A percentile compares a stretch with the other conserved stretches of the same genome.
Conservation (phyloP, 1,284 basidiomycete genomes). For the Fomitopsis schrenkii region DNA sequence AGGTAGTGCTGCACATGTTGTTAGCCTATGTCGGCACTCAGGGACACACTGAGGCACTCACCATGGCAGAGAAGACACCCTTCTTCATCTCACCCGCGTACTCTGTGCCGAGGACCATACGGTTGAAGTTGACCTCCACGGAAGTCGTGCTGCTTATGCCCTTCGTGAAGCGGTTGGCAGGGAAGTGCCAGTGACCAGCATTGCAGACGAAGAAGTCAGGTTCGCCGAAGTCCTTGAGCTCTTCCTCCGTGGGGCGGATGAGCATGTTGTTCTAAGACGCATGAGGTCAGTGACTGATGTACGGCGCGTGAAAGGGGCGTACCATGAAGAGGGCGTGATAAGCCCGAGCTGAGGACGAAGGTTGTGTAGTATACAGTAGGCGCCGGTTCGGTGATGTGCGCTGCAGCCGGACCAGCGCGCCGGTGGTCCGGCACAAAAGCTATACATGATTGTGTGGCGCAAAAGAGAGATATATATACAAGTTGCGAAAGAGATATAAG, state of each 20-base stretch:
- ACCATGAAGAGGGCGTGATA: slow-evolving; percentile 99
- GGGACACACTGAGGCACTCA: slow-evolving; percentile 22
- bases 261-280: slow-evolving; percentile 90
- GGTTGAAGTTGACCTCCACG: slow-evolving; percentile 99
- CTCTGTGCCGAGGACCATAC: slow-evolving; percentile 99
- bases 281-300: slow-evolving; percentile 4
- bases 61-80: slow-evolving; percentile 99
- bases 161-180: slow-evolving; percentile 99
- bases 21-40: not conserved
- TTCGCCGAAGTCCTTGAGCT: slow-evolving; percentile 94
- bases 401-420: no score
- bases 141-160: slow-evolving; percentile 99
- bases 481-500: no score
- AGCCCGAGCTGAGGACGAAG: slow-evolving; percentile 89
- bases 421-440: no score
- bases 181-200: slow-evolving; percentile 89
- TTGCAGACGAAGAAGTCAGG: slow-evolving; percentile 99
- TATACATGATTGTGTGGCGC: no score
- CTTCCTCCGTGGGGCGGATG: slow-evolving; percentile 94
- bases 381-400: no score
- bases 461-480: no score
- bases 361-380: no score
- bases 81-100: slow-evolving; percentile 99
- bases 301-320: slow-evolving; percentile 30
- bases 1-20: slow-evolving; percentile 80